Evolutionary conservation across 805 yeast genomes (phyloP).

Genomic region (Zygosaccharomyces bisporus): DNA sequence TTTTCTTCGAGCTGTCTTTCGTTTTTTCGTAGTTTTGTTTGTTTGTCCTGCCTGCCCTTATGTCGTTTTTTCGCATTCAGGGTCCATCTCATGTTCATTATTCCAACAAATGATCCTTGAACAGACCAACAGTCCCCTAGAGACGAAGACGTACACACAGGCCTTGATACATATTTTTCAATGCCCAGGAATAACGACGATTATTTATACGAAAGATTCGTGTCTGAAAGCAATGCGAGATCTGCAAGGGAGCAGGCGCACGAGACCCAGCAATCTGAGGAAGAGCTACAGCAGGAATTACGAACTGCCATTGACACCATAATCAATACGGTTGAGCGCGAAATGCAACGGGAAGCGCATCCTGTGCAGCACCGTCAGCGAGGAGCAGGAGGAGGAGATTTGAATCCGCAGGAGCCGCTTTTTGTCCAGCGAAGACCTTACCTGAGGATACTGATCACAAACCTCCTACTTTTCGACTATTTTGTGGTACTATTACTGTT

Average conservation of each 20-base stretch:
- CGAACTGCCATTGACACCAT: slow-evolving; percentile 18
- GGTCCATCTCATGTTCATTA: neutral
- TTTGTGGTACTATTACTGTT: slow-evolving; percentile 28
- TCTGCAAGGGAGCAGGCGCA: slow-evolving; percentile 10
- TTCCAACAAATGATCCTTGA: neutral
- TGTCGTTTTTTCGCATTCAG: neutral
- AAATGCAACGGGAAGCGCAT: slow-evolving; percentile 12
- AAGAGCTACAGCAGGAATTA: slow-evolving; percentile 19
- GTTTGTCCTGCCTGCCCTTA: too few species aligned
- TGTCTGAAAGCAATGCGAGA: slow-evolving; percentile 14
- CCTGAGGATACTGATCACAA: slow-evolving; percentile 24
- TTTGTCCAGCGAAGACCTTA: slow-evolving; percentile 24
- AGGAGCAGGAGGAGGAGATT: neutral
- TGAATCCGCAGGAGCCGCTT: slow-evolving; percentile 14
- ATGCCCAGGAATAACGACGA: slow-evolving; percentile 14
- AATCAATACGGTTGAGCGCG: slow-evolving; percentile 13
- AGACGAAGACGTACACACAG: neutral
- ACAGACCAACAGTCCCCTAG: neutral
- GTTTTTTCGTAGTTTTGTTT: neutral
- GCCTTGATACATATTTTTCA: neutral
- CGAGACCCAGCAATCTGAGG: slow-evolving; percentile 14
- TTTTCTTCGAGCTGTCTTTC: neutral
- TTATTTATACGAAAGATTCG: slow-evolving; percentile 19
- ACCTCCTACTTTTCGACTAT: slow-evolving; percentile 30
- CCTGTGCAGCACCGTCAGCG: slow-evolving; percentile 6